Evolutionary conservation across 192 early-diverging fungal genomes (phyloP).

Genomic region (Spinellus fusiger): DNA sequence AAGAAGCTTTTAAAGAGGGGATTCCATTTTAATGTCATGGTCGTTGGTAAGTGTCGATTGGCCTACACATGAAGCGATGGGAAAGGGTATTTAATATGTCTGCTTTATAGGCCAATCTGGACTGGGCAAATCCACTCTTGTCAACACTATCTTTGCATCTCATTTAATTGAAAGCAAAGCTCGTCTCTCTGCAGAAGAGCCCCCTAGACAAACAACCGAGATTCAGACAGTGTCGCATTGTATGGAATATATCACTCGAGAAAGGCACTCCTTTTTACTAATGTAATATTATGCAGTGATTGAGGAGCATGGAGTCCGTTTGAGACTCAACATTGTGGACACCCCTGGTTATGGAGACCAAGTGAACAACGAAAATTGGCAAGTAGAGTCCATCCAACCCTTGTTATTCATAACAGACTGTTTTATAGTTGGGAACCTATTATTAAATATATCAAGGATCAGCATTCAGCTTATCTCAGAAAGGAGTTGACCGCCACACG

Average conservation of each 20-base stretch:
- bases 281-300: constrained; percentile 52
- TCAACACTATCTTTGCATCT: constrained; percentile 95
- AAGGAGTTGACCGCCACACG: constrained; percentile 84
- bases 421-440: constrained; percentile 84
- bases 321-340: constrained; percentile 93
- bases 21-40: constrained; percentile 96
- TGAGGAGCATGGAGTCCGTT: constrained; percentile 90
- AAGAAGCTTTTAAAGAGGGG: constrained; percentile 94
- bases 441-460: constrained; percentile 97
- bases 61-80: not conserved
- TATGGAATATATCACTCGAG: constrained; percentile 25
- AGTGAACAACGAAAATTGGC: constrained; percentile 98
- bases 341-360: constrained; percentile 98
- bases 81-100: not conserved
- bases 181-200: constrained; percentile 74
- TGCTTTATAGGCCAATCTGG: constrained; percentile 79
- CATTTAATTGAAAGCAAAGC: constrained; percentile 92
- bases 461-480: constrained; percentile 89
- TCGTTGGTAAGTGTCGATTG: constrained; percentile 79
- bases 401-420: not conserved
- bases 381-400: not conserved
- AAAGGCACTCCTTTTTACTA: not conserved
- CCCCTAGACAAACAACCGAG: constrained; percentile 88
- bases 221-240: constrained; percentile 86
- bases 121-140: constrained; percentile 93